Conservation (phyloP, 306 rosid genomes). For the Vachellia pachyceras region DNA sequence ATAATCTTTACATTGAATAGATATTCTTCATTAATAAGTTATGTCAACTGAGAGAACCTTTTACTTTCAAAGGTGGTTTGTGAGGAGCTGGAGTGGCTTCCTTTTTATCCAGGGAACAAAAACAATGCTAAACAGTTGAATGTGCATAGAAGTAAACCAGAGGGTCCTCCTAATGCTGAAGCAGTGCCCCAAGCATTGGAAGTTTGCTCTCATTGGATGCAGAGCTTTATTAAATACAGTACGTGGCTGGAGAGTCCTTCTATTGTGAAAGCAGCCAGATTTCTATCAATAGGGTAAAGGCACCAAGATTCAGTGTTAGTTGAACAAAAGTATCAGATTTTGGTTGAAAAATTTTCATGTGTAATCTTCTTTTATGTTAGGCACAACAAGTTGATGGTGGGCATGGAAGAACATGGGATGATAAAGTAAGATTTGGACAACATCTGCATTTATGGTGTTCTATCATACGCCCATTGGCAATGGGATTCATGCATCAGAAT, state of each 20-base stretch:
- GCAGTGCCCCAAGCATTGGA: constrained; percentile 74
- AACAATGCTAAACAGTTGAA: constrained; percentile 61
- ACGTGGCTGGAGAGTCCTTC: constrained; percentile 92
- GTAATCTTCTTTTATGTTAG: constrained; percentile 54
- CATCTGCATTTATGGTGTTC: constrained; percentile 27
- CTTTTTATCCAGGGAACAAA: constrained; percentile 78
- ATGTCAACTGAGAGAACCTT: constrained; percentile 36
- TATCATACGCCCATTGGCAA: constrained; percentile 19
- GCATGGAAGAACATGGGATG: constrained; percentile 80
- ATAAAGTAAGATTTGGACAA: constrained; percentile 60
- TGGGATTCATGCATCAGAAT: not conserved
- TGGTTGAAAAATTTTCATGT: constrained; percentile 11
- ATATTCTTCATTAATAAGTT: constrained; percentile 37
- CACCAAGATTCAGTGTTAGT: constrained; percentile 31
- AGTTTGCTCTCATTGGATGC: constrained; percentile 96
- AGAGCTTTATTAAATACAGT: constrained; percentile 89
- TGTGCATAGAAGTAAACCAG: constrained; percentile 66
- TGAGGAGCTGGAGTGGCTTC: constrained; percentile 99
- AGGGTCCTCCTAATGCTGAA: constrained; percentile 83
- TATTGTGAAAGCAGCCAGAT: constrained; percentile 90
- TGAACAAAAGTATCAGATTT: constrained; percentile 41
- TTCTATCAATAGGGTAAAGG: constrained; percentile 88
- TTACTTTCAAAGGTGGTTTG: constrained; percentile 81
- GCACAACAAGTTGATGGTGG: constrained; percentile 76
- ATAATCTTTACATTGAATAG: constrained; percentile 28